A percentile compares a stretch with the other conserved stretches of the same genome.
These are phyloP conservation scores for Ceratocystis huliohia DNA, from an alignment of 2,329 filamentous ascomycete species.

Conservation along the genomic window DNA sequence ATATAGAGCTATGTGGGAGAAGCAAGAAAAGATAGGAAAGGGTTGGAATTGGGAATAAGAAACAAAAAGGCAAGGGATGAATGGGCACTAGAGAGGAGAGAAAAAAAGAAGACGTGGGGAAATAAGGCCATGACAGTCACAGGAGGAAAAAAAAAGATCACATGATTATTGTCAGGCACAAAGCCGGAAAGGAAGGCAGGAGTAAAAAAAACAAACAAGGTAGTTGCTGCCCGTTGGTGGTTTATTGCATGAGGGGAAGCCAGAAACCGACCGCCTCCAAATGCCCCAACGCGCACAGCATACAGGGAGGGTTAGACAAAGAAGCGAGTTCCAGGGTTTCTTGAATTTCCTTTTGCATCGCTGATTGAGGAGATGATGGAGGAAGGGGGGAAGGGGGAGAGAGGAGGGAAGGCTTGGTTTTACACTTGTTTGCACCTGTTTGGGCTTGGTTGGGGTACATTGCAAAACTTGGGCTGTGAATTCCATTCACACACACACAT, in stretches of 20 bases:
- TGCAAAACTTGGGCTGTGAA: neutral
- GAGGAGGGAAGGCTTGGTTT: neutral
- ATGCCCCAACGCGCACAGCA: neutral
- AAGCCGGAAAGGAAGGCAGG: neutral
- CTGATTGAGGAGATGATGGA: neutral
- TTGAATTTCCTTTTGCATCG: neutral
- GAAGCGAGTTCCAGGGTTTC: neutral
- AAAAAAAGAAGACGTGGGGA: constrained; percentile 2
- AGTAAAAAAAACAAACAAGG: constrained; percentile 7
- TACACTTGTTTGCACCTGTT: neutral
- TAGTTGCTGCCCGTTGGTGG: neutral
- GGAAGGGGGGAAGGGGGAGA: neutral
- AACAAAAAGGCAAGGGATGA: neutral
- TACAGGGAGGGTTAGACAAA: neutral
- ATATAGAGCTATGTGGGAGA: neutral
- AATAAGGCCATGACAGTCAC: constrained; percentile 1
- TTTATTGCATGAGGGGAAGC: constrained; percentile 13
- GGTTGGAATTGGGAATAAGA: constrained; percentile 4
- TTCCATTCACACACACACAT: neutral
- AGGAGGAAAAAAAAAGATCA: constrained; percentile 12
- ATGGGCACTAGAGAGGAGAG: neutral
- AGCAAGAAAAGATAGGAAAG: neutral
- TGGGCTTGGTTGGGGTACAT: neutral
- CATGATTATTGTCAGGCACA: constrained; percentile 6
- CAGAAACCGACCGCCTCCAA: constrained; percentile 5